Base-by-base conservation (phyloP, 176 grass and related monocot genomes). In the Aechmea fasciata region DNA sequence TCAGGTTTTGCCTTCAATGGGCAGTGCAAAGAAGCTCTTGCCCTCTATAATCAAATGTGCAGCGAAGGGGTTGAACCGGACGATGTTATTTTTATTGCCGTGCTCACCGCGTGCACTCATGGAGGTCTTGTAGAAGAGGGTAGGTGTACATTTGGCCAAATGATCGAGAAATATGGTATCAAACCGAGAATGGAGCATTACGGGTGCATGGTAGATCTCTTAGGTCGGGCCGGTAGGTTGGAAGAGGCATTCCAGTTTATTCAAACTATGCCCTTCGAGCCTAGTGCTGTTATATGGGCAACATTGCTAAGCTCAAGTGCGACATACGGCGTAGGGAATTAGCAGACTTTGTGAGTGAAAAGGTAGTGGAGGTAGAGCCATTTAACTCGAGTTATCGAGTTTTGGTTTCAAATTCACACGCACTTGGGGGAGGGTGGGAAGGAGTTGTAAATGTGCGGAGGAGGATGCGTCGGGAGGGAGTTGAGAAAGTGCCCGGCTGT, bases 1-100 rank as follows among this genome's bases (percentile, higher is more conserved):
- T 82, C 79, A 66, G 84, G 79, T 10, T 67, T 86, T 74, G 84
- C 79, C 67, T 86, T 74, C 52, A 86, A 81, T 67, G 84, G 84
- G 15, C 59, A 24, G 8, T 67, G 80, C 66, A 67, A 13, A 71
- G 79, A 86, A 63, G 84, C 84, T 10, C 15, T 82, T 24, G 24
- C 68, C 29, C 2, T 75, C 23, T 81, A 82, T 49, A 61, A 52
- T 51, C 41, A 81, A 61, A 82, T 86, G 75, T 78, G 84, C 18
- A 70, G 49, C 51, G 71, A 63, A 67, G 74, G 74, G 74, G 29
- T 86, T 17, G 26, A 77, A 71, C 69, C 57, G 70, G 84, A 86
- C 78, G 75, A 50, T 50, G 73, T 76, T 1, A 68, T 78, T 1
- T 86, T 86, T 33, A 48, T 86, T 66, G 50, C 75, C 52, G 75